Evolutionary conservation across 352 stramenopile species (phyloP).

Genomic region (Globisporangium recalcitrans): DNA sequence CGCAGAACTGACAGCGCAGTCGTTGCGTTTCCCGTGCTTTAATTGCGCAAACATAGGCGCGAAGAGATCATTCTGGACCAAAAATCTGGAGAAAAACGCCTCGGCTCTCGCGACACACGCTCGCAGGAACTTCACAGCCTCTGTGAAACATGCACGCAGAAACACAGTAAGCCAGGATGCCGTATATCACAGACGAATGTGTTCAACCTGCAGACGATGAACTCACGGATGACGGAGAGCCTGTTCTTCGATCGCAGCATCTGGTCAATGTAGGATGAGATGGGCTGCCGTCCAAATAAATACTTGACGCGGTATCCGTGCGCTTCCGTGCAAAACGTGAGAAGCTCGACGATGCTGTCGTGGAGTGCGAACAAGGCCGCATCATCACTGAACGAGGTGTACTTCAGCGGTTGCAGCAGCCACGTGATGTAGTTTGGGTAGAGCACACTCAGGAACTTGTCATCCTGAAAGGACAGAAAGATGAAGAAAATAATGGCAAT

Average conservation of each 20-base stretch:
- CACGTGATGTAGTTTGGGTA: conserved; percentile 87
- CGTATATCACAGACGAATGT: background rate
- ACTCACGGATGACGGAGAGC: conserved; percentile 77
- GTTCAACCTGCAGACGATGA: conserved; percentile 1
- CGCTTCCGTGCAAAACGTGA: conserved; percentile 82
- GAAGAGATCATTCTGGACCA: conserved; percentile 76
- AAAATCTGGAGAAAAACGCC: conserved; percentile 77
- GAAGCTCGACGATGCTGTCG: conserved; percentile 79
- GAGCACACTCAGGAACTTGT: conserved; percentile 84
- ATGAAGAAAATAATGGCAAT: background rate
- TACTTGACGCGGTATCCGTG: conserved; percentile 87
- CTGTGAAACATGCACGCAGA: conserved; percentile 19
- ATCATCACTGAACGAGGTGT: conserved; percentile 35
- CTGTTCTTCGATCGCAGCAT: conserved; percentile 83
- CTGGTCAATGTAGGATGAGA: conserved; percentile 62
- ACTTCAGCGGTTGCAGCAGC: conserved; percentile 78
- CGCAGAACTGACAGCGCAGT: conserved; percentile 57
- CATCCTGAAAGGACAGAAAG: conserved; percentile 34
- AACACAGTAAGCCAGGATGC: background rate
- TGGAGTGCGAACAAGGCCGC: conserved; percentile 66
- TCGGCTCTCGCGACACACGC: conserved; percentile 69
- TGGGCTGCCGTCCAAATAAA: conserved; percentile 73
- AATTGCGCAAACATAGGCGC: conserved; percentile 49
- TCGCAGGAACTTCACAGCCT: conserved; percentile 75
- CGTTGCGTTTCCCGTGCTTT: conserved; percentile 43